Evolutionary conservation across 2,329 filamentous ascomycete species (phyloP), one percentile per base, ranked within the genome.

Genomic region (Exophiala xenobiotica): DNA sequence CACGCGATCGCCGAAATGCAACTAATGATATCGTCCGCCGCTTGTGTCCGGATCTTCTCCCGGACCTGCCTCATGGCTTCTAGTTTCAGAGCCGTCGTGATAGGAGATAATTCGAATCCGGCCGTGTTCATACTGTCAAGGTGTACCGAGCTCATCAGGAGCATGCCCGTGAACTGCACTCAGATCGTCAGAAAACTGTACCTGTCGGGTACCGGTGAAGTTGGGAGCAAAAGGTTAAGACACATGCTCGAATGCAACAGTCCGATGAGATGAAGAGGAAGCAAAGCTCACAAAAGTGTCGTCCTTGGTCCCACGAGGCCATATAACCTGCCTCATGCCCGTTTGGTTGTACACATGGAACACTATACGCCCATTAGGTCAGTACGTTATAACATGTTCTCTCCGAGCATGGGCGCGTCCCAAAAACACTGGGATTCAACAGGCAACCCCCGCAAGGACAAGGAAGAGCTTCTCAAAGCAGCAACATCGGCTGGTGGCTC

Each of bases 121-220:
- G 18, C 44, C 4, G 44, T 31, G 8, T 16, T 45, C 24, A 51
- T 41, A 6, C 48, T 43, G n/a, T 55, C 53, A 12, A 55, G 44
- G 31, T 55, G 49, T 6, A 52, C 49, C 19, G 53, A 55, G 27
- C 48, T 24, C 53, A 55, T 44, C 4, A 55, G 48, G 1, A 55
- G 38, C 53, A 55, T 55, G 1, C 47, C 49, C 2, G 53, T 41
- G 24, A 55, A 51, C 31, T 35, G 31, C 12, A 35, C 6, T 14
- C 9, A n/a, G n/a, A n/a, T n/a, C n/a, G n/a, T n/a, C n/a, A n/a
- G n/a, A n/a, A n/a, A n/a, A n/a, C n/a, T n/a, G n/a, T n/a, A n/a
- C n/a, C n/a, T n/a, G n/a, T n/a, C n/a, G n/a, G n/a, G n/a, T n/a
- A n/a, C n/a, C 12, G 31, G n/a, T 8, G 18, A 35, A 14, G 8